Evolutionary conservation across 164 flowering plant genomes (phyloP).

Genomic region (Magnolia sinica): DNA sequence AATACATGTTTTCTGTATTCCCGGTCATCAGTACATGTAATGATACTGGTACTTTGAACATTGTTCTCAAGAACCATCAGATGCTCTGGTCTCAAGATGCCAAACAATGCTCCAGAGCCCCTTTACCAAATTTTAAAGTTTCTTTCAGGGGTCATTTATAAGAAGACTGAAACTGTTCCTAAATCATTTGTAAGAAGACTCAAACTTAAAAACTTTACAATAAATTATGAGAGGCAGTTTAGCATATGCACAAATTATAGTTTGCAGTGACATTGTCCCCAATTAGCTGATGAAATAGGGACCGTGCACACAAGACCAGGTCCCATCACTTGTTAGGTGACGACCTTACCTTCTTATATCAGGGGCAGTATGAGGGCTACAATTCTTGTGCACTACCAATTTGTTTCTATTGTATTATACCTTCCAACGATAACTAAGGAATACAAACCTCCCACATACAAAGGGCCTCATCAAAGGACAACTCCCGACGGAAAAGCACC

Average conservation of each 20-base stretch:
- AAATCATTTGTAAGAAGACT: background rate
- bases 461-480: slow-evolving; percentile 77
- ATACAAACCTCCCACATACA: slow-evolving; percentile 93
- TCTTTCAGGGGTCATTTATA: too few species aligned
- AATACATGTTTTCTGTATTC: too few species aligned
- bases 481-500: slow-evolving; percentile 88
- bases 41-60: too few species aligned
- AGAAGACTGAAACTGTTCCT: too few species aligned
- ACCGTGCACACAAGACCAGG: background rate
- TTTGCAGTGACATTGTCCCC: background rate
- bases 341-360: background rate
- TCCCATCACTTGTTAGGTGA: background rate
- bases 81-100: too few species aligned
- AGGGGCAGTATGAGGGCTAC: background rate
- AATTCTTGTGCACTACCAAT: too few species aligned
- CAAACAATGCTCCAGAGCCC: too few species aligned
- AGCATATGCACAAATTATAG: too few species aligned
- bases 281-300: background rate
- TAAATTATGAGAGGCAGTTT: background rate
- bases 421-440: background rate
- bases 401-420: background rate
- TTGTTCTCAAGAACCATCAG: too few species aligned
- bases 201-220: background rate
- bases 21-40: too few species aligned
- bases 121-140: too few species aligned